Evolutionary conservation across 1,284 basidiomycete species (phyloP), one percentile per base, ranked within the genome.

Genomic region (Omphalotus olearius): DNA sequence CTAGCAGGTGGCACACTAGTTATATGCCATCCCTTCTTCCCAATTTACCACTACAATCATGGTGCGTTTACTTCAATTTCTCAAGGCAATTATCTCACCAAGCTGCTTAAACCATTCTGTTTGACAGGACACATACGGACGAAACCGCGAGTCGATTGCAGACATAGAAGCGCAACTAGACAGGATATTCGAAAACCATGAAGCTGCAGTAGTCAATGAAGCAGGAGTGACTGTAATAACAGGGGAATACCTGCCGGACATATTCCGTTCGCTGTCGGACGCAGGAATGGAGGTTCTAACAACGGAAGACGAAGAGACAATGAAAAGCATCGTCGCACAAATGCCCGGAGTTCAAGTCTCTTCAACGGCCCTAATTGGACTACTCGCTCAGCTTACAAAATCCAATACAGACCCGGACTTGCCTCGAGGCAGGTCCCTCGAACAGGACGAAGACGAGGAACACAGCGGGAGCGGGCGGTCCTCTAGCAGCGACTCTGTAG

Each of bases 401-500:
- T 26, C 44, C 14, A 30, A 3, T n/a, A 5, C 11, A 16, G 38
- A 30, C 10, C 17, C 44, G 17, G 3, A 36, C 25, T 20, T 41
- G 33, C 42, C 51, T 43, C 45, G 54, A 23, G 50, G 50, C 38
- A 41, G 52, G 30, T 50, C 52, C 14, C 47, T 18, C 7, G 37
- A 48, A 7, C 4, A 7, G 7, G n/a, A 48, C 28, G 26, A 26
- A 6, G 47, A 48, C 17, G 35, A 48, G 9, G 35, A 45, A 18
- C 38, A 38, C 35, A 26, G 36, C n/a, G 49, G 30, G 13, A 33
- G 42, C 13, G 28, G 50, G 20, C 17, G 30, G 14, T 51, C 44
- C 4, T 45, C 50, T 4, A 45, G 42, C 13, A 45, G 84, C 83
- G 50, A 48, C 2, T 55, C 54, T 13, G 45, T 45, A 25, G 50